Base-by-base conservation (phyloP, 2,329 filamentous ascomycete species). In the Cladosporium sp. region DNA sequence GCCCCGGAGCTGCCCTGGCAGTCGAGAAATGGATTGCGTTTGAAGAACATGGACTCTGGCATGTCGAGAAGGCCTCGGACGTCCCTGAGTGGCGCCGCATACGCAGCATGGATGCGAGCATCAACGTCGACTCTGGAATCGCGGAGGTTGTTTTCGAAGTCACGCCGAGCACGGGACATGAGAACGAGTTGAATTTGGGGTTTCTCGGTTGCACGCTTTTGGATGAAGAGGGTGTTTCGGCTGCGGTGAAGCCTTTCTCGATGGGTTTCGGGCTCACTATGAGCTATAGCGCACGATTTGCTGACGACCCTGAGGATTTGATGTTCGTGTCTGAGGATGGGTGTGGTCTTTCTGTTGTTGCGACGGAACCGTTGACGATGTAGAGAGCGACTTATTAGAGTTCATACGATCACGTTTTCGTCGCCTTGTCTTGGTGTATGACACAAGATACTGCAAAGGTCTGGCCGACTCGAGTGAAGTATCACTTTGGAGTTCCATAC, bases 1-100 rank as follows among this genome's bases (percentile, higher is more conserved):
- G 67, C 18, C 48, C 64, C 3, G 65, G 64, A 3, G 69, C 70
- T 1, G 68, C 69, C 6, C 59, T 58, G 13, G 49, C 69, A 8
- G 67, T 65, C 7, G 61, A 70, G 49, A 58, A 64, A 18, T 68
- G 67, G 69, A 66, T 70, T 26, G 16, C 65, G 28, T 51, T 70
- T 11, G 70, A 71, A 57, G 69, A 71, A 49, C 56, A 65, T 36
- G 70, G 63, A 2, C 54, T 70, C 10, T 39, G 16, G 7, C 16
- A 18, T 4, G 66, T 67, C 7, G 43, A 43, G 14, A 62, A 43
- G 13, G 60, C 65, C 1, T 26, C 63, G 14, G 67, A 70, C 43
- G 48, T 70, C 5, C 68, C 67, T n/a, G 66, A 69, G 30, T 64
- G 62, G 62, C 53, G 48, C 0, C 23, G 62, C 1, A 28, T 64